These are phyloP conservation scores for Fusarium anguioides DNA, from an alignment of 2,329 filamentous ascomycete species.

Conservation along the genomic window DNA sequence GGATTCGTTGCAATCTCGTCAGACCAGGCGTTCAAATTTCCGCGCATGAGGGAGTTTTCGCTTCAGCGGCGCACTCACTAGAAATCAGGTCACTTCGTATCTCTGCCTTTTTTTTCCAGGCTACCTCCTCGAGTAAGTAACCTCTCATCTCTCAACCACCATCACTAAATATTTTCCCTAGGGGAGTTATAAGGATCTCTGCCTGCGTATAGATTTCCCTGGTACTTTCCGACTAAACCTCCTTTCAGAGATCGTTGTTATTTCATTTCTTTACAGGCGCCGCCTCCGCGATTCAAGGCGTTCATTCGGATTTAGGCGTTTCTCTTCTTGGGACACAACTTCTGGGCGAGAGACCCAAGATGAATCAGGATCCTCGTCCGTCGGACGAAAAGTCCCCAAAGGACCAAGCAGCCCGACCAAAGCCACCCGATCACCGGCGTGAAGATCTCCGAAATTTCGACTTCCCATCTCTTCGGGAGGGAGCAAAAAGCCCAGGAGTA, in stretches of 20 bases:
- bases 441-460: neutral
- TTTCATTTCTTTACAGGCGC: neutral
- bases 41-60: neutral
- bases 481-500: neutral
- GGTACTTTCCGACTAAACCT: too few relatives aligned
- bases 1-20: neutral
- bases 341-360: neutral
- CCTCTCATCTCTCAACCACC: neutral
- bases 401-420: neutral
- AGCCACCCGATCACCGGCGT: neutral
- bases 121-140: neutral
- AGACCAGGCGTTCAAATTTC: too few relatives aligned
- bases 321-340: neutral
- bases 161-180: neutral
- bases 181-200: too few relatives aligned
- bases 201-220: neutral
- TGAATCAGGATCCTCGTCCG: neutral
- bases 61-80: neutral
- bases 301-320: neutral
- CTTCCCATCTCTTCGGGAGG: neutral
- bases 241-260: neutral
- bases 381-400: neutral
- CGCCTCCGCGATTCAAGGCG: neutral
- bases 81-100: neutral
- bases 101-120: constrained; percentile 18